Conservation (phyloP, 768 basidiomycete species). For the Hortiboletus campestris region DNA sequence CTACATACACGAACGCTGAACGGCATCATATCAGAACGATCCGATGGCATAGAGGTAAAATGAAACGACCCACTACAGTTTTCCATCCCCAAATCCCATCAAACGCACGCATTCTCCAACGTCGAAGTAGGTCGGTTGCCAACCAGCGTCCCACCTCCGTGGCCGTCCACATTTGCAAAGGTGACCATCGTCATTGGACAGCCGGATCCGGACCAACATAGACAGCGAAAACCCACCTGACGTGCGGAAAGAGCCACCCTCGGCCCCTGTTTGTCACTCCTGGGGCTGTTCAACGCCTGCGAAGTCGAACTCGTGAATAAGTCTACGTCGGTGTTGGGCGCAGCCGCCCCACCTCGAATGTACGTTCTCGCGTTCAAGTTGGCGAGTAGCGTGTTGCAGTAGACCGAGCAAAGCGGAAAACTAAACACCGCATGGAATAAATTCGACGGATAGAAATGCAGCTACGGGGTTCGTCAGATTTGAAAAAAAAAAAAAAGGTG, state of each 20-base stretch:
- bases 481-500: not conserved
- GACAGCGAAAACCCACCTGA: not conserved
- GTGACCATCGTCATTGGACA: not conserved
- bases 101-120: not conserved
- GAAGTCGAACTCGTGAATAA: not conserved
- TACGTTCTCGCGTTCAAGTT: conserved; percentile 9
- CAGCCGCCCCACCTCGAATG: not conserved
- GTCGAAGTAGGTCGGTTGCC: not conserved
- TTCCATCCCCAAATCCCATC: not conserved
- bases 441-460: not conserved
- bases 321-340: not conserved
- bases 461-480: not conserved
- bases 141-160: not conserved
- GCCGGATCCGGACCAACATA: no score
- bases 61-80: no score
- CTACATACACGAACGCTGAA: no score
- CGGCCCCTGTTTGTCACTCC: not conserved
- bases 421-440: not conserved
- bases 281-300: no score
- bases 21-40: no score
- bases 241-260: not conserved
- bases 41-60: no score
- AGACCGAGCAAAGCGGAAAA: conserved; percentile 9
- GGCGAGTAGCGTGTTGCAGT: conserved; percentile 10
- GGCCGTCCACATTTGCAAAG: not conserved